Evolutionary conservation across 768 basidiomycete genomes (phyloP).

Genomic region (Butyriboletus loyo): DNA sequence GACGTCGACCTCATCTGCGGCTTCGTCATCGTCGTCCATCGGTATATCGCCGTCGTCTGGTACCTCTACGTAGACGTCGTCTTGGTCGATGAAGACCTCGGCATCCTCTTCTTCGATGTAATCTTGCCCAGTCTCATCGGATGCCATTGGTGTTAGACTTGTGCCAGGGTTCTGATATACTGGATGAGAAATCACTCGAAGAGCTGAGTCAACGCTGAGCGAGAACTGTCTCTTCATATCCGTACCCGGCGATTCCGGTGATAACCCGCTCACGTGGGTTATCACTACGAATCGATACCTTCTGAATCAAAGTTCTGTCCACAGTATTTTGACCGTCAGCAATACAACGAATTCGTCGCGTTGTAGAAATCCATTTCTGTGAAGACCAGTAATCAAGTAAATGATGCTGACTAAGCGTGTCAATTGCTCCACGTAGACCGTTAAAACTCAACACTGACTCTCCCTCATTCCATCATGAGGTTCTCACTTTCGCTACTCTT

Average conservation of each 20-base stretch:
- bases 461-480: conserved; percentile 47
- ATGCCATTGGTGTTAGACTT: conserved; percentile 19
- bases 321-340: background rate
- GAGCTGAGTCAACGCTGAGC: background rate
- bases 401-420: conserved; percentile 22
- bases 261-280: background rate
- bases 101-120: conserved; percentile 40
- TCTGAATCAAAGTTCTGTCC: background rate
- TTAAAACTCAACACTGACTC: background rate
- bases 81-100: conserved; percentile 61
- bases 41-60: conserved; percentile 62
- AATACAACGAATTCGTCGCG: background rate
- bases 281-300: background rate
- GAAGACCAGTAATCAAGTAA: background rate
- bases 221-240: background rate
- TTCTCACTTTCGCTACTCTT: conserved; percentile 54
- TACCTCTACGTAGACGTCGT: conserved; percentile 65
- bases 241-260: background rate
- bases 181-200: conserved; percentile 27
- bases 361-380: background rate
- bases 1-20: conserved; percentile 41
- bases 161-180: background rate
- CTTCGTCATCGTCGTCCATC: conserved; percentile 72
- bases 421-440: conserved; percentile 27
- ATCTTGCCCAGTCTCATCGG: conserved; percentile 38